Percentiles rank a stretch among this genome's conserved stretches.
Evolutionary conservation across 2,329 filamentous ascomycete genomes (phyloP).

Genomic region (Colletotrichum godetiae): DNA sequence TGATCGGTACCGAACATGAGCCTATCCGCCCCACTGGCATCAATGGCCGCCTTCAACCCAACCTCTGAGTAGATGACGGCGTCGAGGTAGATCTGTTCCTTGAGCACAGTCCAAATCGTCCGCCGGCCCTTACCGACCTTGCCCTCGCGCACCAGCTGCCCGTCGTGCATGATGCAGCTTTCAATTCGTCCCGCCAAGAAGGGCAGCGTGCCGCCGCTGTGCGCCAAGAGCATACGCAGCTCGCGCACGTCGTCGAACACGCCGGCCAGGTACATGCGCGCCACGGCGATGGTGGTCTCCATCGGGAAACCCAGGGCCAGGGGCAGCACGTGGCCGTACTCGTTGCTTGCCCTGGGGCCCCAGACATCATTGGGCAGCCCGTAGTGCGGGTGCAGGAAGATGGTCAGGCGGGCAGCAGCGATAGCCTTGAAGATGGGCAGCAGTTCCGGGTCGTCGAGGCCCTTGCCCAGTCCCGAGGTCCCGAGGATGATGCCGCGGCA

Average conservation of each 20-base stretch:
- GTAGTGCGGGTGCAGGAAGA: slow-evolving; percentile 94
- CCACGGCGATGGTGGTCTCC: slow-evolving; percentile 91
- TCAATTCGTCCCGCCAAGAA: slow-evolving; percentile 91
- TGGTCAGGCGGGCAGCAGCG: slow-evolving; percentile 70
- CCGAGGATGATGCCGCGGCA: slow-evolving; percentile 91
- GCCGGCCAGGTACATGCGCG: slow-evolving; percentile 86
- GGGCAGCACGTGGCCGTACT: slow-evolving; percentile 89
- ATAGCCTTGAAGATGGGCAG: slow-evolving; percentile 79
- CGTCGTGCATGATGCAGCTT: slow-evolving; percentile 87
- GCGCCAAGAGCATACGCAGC: slow-evolving; percentile 82
- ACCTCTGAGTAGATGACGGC: slow-evolving; percentile 86
- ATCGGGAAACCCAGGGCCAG: slow-evolving; percentile 89
- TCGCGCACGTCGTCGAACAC: slow-evolving; percentile 82
- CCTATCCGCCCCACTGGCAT: slow-evolving; percentile 72
- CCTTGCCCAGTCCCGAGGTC: slow-evolving; percentile 82
- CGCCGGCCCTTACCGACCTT: slow-evolving; percentile 60
- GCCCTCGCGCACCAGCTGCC: slow-evolving; percentile 74
- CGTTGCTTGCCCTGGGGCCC: slow-evolving; percentile 72
- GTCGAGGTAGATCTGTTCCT: slow-evolving; percentile 86
- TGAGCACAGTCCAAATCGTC: slow-evolving; percentile 67
- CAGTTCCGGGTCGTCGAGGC: slow-evolving; percentile 81
- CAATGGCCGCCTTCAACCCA: slow-evolving; percentile 76
- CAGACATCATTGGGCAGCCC: slow-evolving; percentile 85
- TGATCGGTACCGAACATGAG: slow-evolving; percentile 87
- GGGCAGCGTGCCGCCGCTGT: slow-evolving; percentile 88